phyloP scores from a whole-genome alignment of 2,329 filamentous ascomycete genomes.

The Epichloe elymi region DNA sequence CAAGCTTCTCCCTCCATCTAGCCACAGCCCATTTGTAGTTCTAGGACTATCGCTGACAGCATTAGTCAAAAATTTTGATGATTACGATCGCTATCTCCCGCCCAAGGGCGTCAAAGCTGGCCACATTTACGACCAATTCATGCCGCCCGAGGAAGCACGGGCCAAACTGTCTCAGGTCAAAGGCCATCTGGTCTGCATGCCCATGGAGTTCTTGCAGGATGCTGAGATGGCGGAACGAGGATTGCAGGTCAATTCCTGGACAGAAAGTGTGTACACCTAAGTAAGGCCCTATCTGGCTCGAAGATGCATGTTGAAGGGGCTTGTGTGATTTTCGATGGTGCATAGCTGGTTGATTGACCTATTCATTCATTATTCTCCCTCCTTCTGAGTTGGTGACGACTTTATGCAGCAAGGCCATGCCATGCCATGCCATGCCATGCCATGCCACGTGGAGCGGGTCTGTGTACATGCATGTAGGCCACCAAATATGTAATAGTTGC shows the following conservation, averaged over 20 bases:
- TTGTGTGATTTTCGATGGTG: background rate
- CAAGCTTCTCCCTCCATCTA: background rate
- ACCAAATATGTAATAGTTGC: too few relatives aligned
- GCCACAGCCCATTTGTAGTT: background rate
- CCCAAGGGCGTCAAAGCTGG: conserved; percentile 62
- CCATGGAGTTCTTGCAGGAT: conserved; percentile 72
- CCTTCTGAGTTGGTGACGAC: too few relatives aligned
- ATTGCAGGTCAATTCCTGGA: conserved; percentile 71
- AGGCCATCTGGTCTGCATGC: conserved; percentile 92
- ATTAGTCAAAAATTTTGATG: conserved; percentile 70
- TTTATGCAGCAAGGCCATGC: background rate
- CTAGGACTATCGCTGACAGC: background rate
- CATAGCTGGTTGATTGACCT: background rate
- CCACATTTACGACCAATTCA: conserved; percentile 72
- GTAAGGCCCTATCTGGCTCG: background rate
- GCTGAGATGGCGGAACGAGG: conserved; percentile 84
- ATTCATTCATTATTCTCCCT: background rate
- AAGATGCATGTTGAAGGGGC: background rate
- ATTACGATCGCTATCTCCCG: conserved; percentile 71
- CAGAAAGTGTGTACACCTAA: conserved; percentile 74
- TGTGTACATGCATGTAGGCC: too few relatives aligned
- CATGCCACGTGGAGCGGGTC: background rate
- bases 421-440: background rate
- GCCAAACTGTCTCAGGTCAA: conserved; percentile 65
- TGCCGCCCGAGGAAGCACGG: conserved; percentile 59